Evolutionary conservation across 2,329 filamentous ascomycete species (phyloP), one percentile per base, ranked within the genome.

Genomic region (Curvularia hawaiiensis): DNA sequence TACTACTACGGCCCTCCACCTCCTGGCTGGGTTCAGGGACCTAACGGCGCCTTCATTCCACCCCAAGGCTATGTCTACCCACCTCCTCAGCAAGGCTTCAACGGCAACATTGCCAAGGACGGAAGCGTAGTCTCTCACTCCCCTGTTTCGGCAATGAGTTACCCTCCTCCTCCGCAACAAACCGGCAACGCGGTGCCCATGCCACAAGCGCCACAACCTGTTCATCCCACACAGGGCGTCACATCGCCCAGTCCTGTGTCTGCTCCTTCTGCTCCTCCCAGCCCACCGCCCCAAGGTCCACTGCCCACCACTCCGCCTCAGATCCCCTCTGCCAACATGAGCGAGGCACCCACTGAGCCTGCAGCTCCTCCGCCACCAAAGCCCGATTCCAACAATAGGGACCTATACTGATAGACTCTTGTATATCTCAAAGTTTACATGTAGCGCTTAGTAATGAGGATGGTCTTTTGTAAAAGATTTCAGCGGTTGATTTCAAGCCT

Each of bases 1-100:
- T 67, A 58, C 46, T 70, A 70, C 57, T 68, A 68, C 39, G 62
- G 63, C 16, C 64, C 64, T 39, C 64, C 62, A n/a, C 64, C 64
- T 14, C 62, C 62, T 16, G 67, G 66, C 4, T 68, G 59, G 61
- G 52, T 65, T 5, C 52, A 60, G 14, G 59, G 59, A 22, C 64
- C 61, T 8, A 61, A 67, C 30, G 67, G 67, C 14, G 58, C 54
- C 8, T 60, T 63, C 18, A 50, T 65, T 30, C 64, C 66, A 8
- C 55, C 59, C 2, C 67, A 67, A 47, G 67, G 65, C 28, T 67
- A 66, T 39, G 26, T 47, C 10, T 61, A 60, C 39, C 52, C 57
- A 6, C 46, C 46, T 16, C 56, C 53, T 3, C 63, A 63, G 35
- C 61, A 66, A 39, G 53, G 47, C 26, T 28, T 28, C 26, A 28